Base-by-base conservation (phyloP, 805 yeast genomes). In the Yamadazyma olivae region DNA sequence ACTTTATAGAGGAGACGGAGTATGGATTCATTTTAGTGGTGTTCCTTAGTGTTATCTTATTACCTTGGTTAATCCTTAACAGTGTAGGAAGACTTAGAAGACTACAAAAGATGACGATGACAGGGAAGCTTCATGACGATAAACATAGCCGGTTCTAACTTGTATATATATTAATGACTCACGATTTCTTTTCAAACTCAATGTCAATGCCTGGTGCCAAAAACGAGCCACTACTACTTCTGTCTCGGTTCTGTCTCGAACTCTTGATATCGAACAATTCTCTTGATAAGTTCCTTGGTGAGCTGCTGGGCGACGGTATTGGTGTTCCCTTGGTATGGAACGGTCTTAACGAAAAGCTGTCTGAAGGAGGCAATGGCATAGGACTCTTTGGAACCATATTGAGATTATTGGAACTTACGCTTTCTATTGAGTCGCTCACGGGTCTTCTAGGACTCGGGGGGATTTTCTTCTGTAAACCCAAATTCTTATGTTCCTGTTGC, bases 71-170 rank as follows among this genome's bases (percentile, higher is more conserved):
- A 8, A 75, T 87, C 35, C 53, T 58, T 4, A 59, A 69, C 35
- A 75, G 88, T 23, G 62, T 83, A 17, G 71, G 67, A 35, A 77
- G 75, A 38, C 70, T 91, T 41, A 71, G 74, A 29, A 73, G 71
- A 40, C 67, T 91, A 29, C 90, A 85, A 51, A 82, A 75, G 45
- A 75, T 91, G 34, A 89, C 91, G 13, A 75, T 83, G 77, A 70
- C 75, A 47, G 75, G 77, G 15, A 35, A 26, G n/a, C n/a, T n/a
- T n/a, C n/a, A n/a, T 17, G 13, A 20, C 4, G 38, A 21, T 28
- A 14, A 16, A 27, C 6, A 7, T 9, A 7, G 8, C 15, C n/a
- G 20, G 13, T 14, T 17, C 15, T 20, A 8, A 30, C 5, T 27
- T 22, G 27, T 20, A 16, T 32, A 30, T 30, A 30, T 19, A 20